Evolutionary conservation across 2,329 filamentous ascomycete species (phyloP), one percentile per base, ranked within the genome.

Genomic region (Diplodia seriata): DNA sequence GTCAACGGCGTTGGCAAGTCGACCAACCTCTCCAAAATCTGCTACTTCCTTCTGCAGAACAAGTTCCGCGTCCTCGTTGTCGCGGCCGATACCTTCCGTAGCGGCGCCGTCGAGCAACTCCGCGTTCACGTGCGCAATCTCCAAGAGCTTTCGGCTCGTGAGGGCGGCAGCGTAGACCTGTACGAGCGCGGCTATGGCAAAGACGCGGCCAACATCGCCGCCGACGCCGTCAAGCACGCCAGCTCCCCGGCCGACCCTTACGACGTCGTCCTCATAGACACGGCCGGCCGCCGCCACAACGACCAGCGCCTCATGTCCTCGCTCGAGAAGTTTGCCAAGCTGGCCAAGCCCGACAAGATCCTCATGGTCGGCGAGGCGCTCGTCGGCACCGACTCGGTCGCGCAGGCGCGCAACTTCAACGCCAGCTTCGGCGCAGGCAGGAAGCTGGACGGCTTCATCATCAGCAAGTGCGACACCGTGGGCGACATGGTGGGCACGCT

Each of bases 1-100:
- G 95, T 99, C 77, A 99, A 99, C 78, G 95, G 95, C 66, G 95
- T 99, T 47, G 95, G 95, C 76, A 99, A 99, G 82, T 97, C 94
- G 18, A 99, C 95, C 64, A 98, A 97, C 77, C 85, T 99, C 47
- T 94, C 92, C 79, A 99, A 99, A 81, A 97, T 99, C 72, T 97
- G 94, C 79, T 99, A 95, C 82, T 99, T 99, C 83, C 85, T 99
- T 47, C 85, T 99, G 38, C 94, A 99, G 80, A 99, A 99, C 84
- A 94, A 96, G 78, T 96, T 97, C 84, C 91, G 91, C 76, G 93
- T 99, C 18, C 86, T 99, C 68, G 92, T 99, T 72, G 94, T 93
- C 15, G 94, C 95, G 11, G 95, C 92, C 73, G 94, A 99, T 79
- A 99, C 95, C 2, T 99, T 99, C 85, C 91, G 95, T 72, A 97